Base-by-base conservation (phyloP, 257 asterid species). In the Cordia subcordata region DNA sequence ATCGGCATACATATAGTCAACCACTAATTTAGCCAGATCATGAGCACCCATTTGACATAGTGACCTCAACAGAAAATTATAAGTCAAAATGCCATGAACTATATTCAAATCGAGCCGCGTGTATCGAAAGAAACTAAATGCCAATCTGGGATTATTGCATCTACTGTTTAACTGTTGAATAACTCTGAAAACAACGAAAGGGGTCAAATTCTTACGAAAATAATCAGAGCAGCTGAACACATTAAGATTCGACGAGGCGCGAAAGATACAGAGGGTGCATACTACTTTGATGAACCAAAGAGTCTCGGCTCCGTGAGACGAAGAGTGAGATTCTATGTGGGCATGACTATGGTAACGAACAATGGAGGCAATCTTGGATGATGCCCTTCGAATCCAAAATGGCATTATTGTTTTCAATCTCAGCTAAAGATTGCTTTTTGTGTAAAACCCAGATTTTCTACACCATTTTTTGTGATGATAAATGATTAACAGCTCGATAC, bases 281-380 rank as follows among this genome's bases (percentile, higher is more conserved):
- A 88, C 81, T 33, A 84, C 94, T 76, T 93, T 92, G 57, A 74
- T 42, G 82, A 86, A 92, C 98, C 98, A 92, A 53, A 71, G 49
- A 23, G 86, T 51, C 65, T 78, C 80, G 0, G 45, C 72, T 50
- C 57, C 44, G 20, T 50, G 55, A 19, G 39, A 49, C 40, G 73
- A 49, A 50, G 73, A 32, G 60, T 51, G 74, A 46, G 82, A 56
- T 49, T 82, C 80, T 5, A 72, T 20, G 57, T 70, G 61, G 60
- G 83, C 57, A 33, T 62, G 69, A 68, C 75, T 78, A 59, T 77
- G 87, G 70, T 83, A 65, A 51, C 82, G 82, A 68, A 75, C 72
- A 55, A 74, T 49, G 70, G 82, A 67, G 63, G 77, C 71, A 71
- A 82, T 56, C 68, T 69, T 84, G 52, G 74, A 71, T 75, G 79